Base-by-base conservation (phyloP, 2,329 filamentous ascomycete species). In the Penicillium sp. region DNA sequence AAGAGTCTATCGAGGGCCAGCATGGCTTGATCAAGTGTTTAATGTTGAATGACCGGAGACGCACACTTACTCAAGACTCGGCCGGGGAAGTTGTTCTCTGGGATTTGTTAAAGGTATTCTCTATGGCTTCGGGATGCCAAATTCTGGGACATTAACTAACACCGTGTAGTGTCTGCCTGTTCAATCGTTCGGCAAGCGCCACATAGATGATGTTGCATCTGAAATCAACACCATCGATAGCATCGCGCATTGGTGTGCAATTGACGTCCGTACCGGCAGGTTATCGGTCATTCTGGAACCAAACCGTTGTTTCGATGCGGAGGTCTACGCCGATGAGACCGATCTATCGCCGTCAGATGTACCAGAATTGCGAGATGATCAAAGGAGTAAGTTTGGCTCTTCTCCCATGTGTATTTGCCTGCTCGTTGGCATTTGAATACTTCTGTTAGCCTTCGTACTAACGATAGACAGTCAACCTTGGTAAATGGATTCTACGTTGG, bases 301-400 rank as follows among this genome's bases (percentile, higher is more conserved):
- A 39, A 95, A 94, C 67, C 95, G 95, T 64, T 97, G 92, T 71
- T 99, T 99, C 65, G 94, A 99, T 74, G 94, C 92, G 14, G 94
- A 99, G 69, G 89, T 96, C 73, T 99, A 99, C 71, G 93, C 92
- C 1, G 94, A 99, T 70, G 92, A 97, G 74, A 78, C 95, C 34
- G 80, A 86, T 39, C 64, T 93, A 51, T 83, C 60, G 24, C 40
- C 55, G 6, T 43, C 89, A 10, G 87, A 91, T 58, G 79, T 84
- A n/a, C 79, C 89, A 16, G 88, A 92, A 11, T 96, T 96, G 68
- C 82, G 89, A 54, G 93, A 97, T 65, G 94, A 99, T 65, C 93
- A 97, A 76, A 86, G 94, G 77, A 96, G 90, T 93, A 82, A 68
- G 86, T 72, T 21, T n/a, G 10, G 16, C 22, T 18, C 11, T 39